Conservation (phyloP, 2,329 filamentous ascomycete species). For the Penicillium sumatraense region DNA sequence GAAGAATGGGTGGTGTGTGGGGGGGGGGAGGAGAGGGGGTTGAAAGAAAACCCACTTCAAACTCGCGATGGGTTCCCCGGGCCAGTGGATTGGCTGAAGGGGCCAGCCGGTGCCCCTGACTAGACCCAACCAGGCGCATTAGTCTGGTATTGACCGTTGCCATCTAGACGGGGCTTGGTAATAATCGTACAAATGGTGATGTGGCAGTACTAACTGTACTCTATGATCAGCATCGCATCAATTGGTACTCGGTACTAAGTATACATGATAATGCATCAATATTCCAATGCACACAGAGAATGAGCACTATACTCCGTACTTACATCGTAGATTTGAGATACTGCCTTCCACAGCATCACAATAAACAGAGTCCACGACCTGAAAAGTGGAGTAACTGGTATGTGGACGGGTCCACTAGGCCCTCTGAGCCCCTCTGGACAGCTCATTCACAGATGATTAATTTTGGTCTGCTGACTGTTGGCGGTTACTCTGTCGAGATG, state of each 20-base stretch:
- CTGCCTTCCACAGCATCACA: neutral
- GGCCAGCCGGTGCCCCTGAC: slow-evolving; percentile 20
- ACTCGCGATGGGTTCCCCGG: slow-evolving; percentile 2
- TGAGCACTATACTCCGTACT: too few species aligned
- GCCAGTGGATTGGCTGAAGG: slow-evolving; percentile 8
- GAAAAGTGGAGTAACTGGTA: neutral
- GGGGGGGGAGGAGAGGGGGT: neutral
- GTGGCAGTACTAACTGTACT: neutral
- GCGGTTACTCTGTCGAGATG: neutral
- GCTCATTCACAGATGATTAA: neutral
- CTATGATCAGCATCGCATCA: neutral
- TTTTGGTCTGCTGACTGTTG: neutral
- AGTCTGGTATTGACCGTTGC: slow-evolving; percentile 1
- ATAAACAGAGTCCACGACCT: neutral
- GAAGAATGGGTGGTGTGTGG: neutral
- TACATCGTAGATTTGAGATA: neutral
- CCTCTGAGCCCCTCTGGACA: neutral
- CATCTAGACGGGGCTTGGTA: neutral
- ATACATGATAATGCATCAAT: neutral
- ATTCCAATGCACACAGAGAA: too few species aligned
- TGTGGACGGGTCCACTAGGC: neutral
- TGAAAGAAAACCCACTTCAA: slow-evolving; percentile 1
- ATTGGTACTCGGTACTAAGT: too few species aligned
- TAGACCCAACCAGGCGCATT: slow-evolving; percentile 15
- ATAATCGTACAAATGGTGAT: neutral